Conservation (phyloP, 345 rosid species). For the Pugionium cornutum region DNA sequence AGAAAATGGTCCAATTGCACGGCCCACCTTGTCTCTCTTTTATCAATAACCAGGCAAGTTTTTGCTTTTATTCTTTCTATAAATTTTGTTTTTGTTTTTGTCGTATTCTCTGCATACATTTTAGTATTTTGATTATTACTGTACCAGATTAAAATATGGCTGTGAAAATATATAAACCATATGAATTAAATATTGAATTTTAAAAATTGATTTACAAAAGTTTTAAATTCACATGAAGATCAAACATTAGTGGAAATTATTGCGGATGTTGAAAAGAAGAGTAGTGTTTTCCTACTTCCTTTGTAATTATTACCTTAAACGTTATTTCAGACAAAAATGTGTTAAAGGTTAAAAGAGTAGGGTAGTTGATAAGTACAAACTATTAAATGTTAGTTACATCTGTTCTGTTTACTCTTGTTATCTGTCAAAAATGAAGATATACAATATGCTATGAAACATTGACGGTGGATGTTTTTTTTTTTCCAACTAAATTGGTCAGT, state of each 20-base stretch:
- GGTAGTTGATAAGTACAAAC: neutral
- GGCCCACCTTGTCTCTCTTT: conserved; percentile 27
- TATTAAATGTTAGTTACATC: neutral
- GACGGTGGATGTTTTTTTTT: neutral
- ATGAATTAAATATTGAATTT: too few species aligned
- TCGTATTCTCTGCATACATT: conserved; percentile 17
- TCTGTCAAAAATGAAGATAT: neutral
- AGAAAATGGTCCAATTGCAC: conserved; percentile 21
- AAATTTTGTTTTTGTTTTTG: neutral
- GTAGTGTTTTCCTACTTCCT: neutral
- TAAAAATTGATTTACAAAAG: too few species aligned
- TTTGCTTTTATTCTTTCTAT: conserved; percentile 16
- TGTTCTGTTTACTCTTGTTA: neutral
- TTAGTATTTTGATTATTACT: too few species aligned
- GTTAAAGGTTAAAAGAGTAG: neutral
- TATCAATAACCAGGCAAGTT: conserved; percentile 7
- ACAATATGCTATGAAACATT: neutral
- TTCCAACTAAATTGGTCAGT: too few species aligned
- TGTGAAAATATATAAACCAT: too few species aligned
- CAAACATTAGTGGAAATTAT: neutral
- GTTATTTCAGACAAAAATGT: neutral
- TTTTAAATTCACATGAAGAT: neutral
- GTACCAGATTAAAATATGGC: too few species aligned
- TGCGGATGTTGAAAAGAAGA: neutral
- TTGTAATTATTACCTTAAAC: neutral